A percentile compares a stretch with the other conserved stretches of the same genome.
Conservation (phyloP, 2,329 filamentous ascomycete genomes). For the Arthroderma uncinatum region DNA sequence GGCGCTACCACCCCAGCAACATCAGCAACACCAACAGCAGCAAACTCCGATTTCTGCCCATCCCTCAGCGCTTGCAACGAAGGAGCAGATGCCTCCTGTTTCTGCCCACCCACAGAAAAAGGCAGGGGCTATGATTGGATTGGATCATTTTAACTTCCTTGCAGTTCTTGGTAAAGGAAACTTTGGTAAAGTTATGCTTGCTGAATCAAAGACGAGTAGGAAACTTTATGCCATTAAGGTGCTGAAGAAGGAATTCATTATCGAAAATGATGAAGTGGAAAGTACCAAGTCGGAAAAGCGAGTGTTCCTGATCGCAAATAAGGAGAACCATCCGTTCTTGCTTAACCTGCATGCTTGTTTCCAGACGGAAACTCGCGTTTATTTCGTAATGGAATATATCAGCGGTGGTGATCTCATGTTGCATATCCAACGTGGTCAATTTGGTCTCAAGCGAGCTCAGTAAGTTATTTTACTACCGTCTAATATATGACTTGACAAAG, state of each 20-base stretch:
- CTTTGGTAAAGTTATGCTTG: constrained; percentile 99
- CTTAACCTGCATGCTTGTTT: constrained; percentile 95
- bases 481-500: constrained; percentile 1
- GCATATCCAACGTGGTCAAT: constrained; percentile 94
- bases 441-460: constrained; percentile 91
- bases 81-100: constrained; percentile 21
- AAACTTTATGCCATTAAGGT: constrained; percentile 98
- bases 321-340: constrained; percentile 91
- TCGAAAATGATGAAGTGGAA: constrained; percentile 98
- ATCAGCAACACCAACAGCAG: constrained; percentile 15
- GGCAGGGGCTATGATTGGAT: constrained; percentile 51
- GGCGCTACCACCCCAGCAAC: constrained; percentile 15
- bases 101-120: constrained; percentile 23
- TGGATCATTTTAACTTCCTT: constrained; percentile 98
- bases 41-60: constrained; percentile 21
- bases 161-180: constrained; percentile 97
- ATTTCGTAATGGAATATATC: constrained; percentile 99
- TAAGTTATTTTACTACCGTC: constrained; percentile 39
- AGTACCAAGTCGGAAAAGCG: constrained; percentile 96
- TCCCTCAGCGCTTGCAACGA: constrained; percentile 42
- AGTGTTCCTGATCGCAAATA: constrained; percentile 93
- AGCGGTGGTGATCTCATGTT: constrained; percentile 98
- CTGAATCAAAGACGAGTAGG: constrained; percentile 85
- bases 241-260: constrained; percentile 99
- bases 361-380: constrained; percentile 95